These are phyloP conservation scores for Adenanthera pavonina DNA, from an alignment of 306 rosid species.

Conservation along the genomic window DNA sequence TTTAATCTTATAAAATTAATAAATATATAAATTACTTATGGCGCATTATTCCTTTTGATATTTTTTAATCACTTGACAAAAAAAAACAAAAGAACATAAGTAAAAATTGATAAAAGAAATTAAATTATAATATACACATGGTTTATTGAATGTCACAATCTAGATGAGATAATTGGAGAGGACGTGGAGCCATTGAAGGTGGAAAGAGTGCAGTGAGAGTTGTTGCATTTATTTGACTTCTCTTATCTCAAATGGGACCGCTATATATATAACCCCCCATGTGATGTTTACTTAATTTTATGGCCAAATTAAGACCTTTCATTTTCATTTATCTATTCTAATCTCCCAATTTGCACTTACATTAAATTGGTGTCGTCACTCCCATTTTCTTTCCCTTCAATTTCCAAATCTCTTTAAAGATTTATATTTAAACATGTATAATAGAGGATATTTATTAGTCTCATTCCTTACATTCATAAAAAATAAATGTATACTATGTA, in stretches of 20 bases:
- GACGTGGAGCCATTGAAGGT: slow-evolving; percentile 45
- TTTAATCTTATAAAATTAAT: no score
- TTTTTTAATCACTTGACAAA: not conserved
- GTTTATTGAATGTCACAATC: slow-evolving; percentile 36
- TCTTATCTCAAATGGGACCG: not conserved
- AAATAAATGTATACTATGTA: no score
- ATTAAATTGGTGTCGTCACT: not conserved
- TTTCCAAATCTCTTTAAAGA: not conserved
- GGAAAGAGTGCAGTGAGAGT: slow-evolving; percentile 37
- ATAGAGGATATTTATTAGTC: not conserved
- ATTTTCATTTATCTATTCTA: not conserved
- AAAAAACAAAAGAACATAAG: not conserved
- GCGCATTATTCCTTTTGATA: not conserved
- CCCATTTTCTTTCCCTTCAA: not conserved
- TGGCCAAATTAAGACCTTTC: not conserved
- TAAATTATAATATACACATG: no score
- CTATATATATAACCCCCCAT: not conserved
- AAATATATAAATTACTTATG: not conserved
- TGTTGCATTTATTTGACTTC: slow-evolving; percentile 40
- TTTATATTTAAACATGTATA: not conserved
- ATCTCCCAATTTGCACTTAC: not conserved
- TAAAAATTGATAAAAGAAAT: not conserved
- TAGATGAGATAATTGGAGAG: slow-evolving; percentile 25
- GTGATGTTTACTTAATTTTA: not conserved
- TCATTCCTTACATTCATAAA: no score